Base-by-base conservation (phyloP, 108 stramenopile species). In the Cyclotella sp. region DNA sequence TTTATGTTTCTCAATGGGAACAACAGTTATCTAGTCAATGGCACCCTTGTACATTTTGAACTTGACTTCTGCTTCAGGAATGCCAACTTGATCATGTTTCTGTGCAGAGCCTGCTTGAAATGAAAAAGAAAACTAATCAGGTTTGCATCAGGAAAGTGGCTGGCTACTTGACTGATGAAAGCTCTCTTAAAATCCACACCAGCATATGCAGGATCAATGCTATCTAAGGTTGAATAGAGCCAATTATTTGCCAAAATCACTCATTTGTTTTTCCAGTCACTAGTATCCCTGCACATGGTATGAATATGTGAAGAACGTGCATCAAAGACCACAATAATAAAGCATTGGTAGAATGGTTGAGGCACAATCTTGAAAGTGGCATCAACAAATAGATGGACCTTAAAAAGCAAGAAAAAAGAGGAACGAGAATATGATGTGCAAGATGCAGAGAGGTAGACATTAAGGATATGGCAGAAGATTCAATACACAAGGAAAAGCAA, bases 111-210 rank as follows among this genome's bases (percentile, higher is more conserved):
- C 30, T 63, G 63, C 63, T 63, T 63, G 39, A 63, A 63, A 39
- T 63, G 63, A 63, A 63, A 63, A 14, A 41, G 15, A 39, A 29
- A 63, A 41, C 63, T 19, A 55, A 19, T 55, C 54, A 55, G 54
- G 9, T 18, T 9, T 9, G 54, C 22, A n/a, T 55, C 15, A 22
- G 54, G 54, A 55, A 55, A 55, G n/a, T 55, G 54, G n/a, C 9
- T 55, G 9, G n/a, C 19, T 40, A 14, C n/a, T 28, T 19, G 41
- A 14, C 40, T 13, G 41, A 63, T 18, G 40, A 34, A 39, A 19
- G n/a, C 63, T 45, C 9, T 12, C 39, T 63, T 39, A 63, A 63
- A 63, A 63, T 63, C 63, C 12, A 63, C 63, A n/a, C 63, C 63
- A 63, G 41, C 39, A 63, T 12, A 29, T 19, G 40, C n/a, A 63